phyloP scores from a whole-genome alignment of 2,329 filamentous ascomycete genomes.

The Acrocalymma vagum region DNA sequence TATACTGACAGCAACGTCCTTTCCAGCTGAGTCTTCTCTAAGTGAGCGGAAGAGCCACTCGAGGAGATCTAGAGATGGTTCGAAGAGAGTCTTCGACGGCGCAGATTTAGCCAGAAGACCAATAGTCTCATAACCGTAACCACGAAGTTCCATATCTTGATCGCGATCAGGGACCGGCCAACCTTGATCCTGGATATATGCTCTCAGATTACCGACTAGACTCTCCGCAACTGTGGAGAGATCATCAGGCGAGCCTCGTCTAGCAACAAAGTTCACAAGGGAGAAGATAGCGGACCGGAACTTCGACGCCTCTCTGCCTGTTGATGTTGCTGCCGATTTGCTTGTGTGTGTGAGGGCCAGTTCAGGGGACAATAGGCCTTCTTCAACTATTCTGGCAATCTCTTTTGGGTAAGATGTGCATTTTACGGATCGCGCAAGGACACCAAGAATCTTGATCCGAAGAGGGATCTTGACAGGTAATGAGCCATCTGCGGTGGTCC shows the following conservation, averaged over 20 bases:
- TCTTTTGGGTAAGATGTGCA: slow-evolving; percentile 75
- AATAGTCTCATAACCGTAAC: slow-evolving; percentile 89
- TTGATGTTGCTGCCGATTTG: slow-evolving; percentile 58
- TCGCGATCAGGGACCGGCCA: slow-evolving; percentile 74
- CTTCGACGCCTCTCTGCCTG: slow-evolving; percentile 80
- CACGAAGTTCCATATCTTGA: slow-evolving; percentile 72
- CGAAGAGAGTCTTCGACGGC: slow-evolving; percentile 63
- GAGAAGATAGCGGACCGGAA: slow-evolving; percentile 84
- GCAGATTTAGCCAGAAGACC: slow-evolving; percentile 78
- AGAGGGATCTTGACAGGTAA: slow-evolving; percentile 69
- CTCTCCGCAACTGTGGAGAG: slow-evolving; percentile 72
- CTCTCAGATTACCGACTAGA: slow-evolving; percentile 73
- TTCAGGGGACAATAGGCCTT: slow-evolving; percentile 64
- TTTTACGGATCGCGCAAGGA: slow-evolving; percentile 78
- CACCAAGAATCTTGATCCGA: slow-evolving; percentile 76
- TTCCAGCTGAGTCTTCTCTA: slow-evolving; percentile 77
- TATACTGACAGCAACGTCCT: slow-evolving; percentile 82
- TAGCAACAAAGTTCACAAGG: slow-evolving; percentile 87
- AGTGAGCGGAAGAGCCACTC: slow-evolving; percentile 87
- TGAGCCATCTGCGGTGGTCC: slow-evolving; percentile 49
- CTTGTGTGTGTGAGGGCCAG: slow-evolving; percentile 34
- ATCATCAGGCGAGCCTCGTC: slow-evolving; percentile 69
- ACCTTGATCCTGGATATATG: slow-evolving; percentile 80
- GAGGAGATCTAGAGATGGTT: slow-evolving; percentile 63
- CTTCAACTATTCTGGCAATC: slow-evolving; percentile 74